Base-by-base conservation (phyloP, 208 protist species). In the Herpetomonas tarakana region DNA sequence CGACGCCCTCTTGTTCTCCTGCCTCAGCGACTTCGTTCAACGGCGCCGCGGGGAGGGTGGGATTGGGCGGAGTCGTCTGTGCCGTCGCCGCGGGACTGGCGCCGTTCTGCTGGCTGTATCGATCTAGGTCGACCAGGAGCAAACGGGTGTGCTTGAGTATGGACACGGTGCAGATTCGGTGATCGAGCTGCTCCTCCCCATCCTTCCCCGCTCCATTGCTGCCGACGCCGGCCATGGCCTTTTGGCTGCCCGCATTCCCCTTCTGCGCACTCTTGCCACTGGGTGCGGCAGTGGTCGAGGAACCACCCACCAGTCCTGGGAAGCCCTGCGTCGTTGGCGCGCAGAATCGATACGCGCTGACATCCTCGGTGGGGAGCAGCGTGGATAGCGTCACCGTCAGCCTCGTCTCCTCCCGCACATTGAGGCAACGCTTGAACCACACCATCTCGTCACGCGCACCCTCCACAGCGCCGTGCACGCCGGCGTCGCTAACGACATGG, bases 381-480 rank as follows among this genome's bases (percentile, higher is more conserved):
- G 76, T 82, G 11, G 73, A 75, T 9, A 96, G 61, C n/a, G 83
- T 58, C 27, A 90, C 60, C 30, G 85, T 88, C 25, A 86, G 22
- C 18, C 41, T 58, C 2, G 84, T 92, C 35, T 79, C 62, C 51
- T 70, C 64, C 38, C 72, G 67, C 45, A 96, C 71, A 19, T 57
- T 66, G 28, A 96, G 62, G 18, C 62, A 61, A 12, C 85, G 81
- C 70, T 96, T 96, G 52, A 96, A 81, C 85, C 86, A 93, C 11
- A 96, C 62, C 22, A 55, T 68, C 61, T 91, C 77, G 30, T 74
- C 66, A 30, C 82, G 74, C 25, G 52, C 28, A 3, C 47, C 24
- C 14, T 78, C 35, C 28, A 90, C 69, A 1, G 71, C 67, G 1
- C 53, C 59, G 72, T 87, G 71, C 2, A 46, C 45, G 31, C 83